Evolutionary conservation across 164 flowering plant species (phyloP), one percentile per base, ranked within the genome.

Genomic region (Tinospora cordifolia): DNA sequence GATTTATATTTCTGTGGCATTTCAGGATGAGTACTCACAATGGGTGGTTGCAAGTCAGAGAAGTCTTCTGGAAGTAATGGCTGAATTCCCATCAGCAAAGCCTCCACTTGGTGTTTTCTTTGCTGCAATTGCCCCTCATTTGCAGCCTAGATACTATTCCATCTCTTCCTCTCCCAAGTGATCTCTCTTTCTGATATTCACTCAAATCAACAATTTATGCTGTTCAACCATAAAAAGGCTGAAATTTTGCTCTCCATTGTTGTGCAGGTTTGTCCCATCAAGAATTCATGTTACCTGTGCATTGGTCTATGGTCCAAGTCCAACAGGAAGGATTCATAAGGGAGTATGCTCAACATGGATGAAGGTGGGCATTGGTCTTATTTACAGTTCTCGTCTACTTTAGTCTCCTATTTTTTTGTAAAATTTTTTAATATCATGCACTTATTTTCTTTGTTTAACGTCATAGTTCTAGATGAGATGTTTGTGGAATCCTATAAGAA

Each of bases 291-390:
- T 93, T 1, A 90, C 98, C 3, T 90, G 90, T 85, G 94, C 98
- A 7, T 72, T 93, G 69, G 98, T 93, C 58, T 80, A 83, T 79
- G 97, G 86, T 41, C 82, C 82, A 36, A 88, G 81, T 63, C 98
- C 97, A 27, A 88, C 98, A 0, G 97, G 97, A 54, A 80, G 97
- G 76, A 84, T 93, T 70, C 98, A 93, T 77, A 84, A 75, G 77
- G 98, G 98, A 30, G 86, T 93, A 46, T 91, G 94, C 72, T 93
- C 98, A 63, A 91, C 96, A 17, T 93, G 98, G 98, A 91, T 91
- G 92, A 91, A 91, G 97, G 98, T 93, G 60, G 58, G 69, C 46
- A 11, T 30, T 66, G n/a, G 9, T n/a, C 11, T 36, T 25, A 10
- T 63, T 46, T 27, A 67, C 25, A 13, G 21, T 58, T 44, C 47